Conservation (phyloP, 495 filamentous ascomycete species). For the Aspergillus wentii region DNA sequence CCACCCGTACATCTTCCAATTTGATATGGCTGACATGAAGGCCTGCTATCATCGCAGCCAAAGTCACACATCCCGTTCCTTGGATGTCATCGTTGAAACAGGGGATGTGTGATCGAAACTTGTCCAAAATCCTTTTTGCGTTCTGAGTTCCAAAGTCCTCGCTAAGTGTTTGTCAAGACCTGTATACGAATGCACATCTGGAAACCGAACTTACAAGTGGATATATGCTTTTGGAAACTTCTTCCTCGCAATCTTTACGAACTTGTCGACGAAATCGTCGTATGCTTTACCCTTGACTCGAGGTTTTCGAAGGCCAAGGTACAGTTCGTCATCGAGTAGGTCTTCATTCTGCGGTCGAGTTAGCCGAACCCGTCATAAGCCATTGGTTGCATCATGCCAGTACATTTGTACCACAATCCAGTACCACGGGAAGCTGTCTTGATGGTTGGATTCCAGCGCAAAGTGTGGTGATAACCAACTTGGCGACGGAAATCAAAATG, state of each 20-base stretch:
- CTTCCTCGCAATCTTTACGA: constrained; percentile 61
- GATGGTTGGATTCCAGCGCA: constrained; percentile 84
- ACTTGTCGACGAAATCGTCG: constrained; percentile 70
- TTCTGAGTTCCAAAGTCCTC: constrained; percentile 58
- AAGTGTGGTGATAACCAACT: constrained; percentile 74
- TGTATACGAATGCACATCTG: not conserved
- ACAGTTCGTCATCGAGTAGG: constrained; percentile 73
- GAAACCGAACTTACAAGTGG: constrained; percentile 54
- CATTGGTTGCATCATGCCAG: constrained; percentile 1
- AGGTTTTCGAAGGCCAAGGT: constrained; percentile 67
- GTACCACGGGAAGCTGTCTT: constrained; percentile 71
- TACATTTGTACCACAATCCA: constrained; percentile 84
- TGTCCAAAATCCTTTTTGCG: constrained; percentile 66
- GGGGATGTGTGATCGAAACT: constrained; percentile 62
- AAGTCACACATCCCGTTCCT: constrained; percentile 81
- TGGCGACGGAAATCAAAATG: constrained; percentile 80
- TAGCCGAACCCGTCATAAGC: constrained; percentile 7
- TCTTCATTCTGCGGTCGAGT: constrained; percentile 56
- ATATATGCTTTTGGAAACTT: constrained; percentile 77
- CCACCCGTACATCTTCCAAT: constrained; percentile 60
- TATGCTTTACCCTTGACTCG: constrained; percentile 69
- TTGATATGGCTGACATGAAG: constrained; percentile 64
- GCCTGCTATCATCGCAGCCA: constrained; percentile 74
- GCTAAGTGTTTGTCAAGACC: constrained; percentile 11
- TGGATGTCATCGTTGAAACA: constrained; percentile 95